Conservation (phyloP, 139 green algal species). For the Chlamydomonas schloesseri region DNA sequence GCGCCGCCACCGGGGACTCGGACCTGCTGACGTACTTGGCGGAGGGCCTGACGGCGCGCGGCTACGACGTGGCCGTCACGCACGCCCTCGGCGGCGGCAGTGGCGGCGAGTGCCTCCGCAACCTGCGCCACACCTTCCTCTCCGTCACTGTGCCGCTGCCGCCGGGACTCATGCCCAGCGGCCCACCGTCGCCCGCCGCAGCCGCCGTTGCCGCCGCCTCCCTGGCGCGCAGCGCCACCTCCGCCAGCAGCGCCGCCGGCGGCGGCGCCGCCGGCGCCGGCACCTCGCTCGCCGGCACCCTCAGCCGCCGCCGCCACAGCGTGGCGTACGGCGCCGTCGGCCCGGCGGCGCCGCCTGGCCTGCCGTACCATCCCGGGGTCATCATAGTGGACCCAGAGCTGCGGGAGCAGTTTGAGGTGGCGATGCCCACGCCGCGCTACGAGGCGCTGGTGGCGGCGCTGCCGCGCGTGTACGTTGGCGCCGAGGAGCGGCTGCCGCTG, state of each 20-base stretch:
- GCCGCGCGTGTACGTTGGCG: constrained; percentile 72
- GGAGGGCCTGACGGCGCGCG: constrained; percentile 9
- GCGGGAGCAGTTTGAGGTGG: constrained; percentile 73
- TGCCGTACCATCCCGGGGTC: constrained; percentile 33
- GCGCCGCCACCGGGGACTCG: neutral
- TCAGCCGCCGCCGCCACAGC: too few relatives aligned
- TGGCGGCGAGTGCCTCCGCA: constrained; percentile 67
- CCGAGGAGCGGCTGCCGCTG: constrained; percentile 58
- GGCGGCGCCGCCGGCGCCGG: neutral
- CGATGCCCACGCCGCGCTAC: constrained; percentile 57
- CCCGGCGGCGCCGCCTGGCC: neutral
- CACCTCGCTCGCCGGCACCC: neutral
- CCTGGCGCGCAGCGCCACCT: neutral
- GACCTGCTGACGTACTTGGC: constrained; percentile 26
- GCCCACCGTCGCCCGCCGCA: constrained; percentile 9
- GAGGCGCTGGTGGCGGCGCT: constrained; percentile 56
- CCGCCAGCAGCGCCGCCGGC: neutral
- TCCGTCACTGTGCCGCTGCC: constrained; percentile 37
- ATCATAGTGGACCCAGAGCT: constrained; percentile 57
- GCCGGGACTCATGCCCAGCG: neutral
- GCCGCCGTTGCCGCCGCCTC: neutral
- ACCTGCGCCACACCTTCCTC: constrained; percentile 77
- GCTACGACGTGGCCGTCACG: constrained; percentile 37
- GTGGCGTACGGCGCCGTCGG: neutral
- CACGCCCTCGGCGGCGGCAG: constrained; percentile 28